Evolutionary conservation across 2,329 filamentous ascomycete genomes (phyloP).

Genomic region (Diaporthe citri): DNA sequence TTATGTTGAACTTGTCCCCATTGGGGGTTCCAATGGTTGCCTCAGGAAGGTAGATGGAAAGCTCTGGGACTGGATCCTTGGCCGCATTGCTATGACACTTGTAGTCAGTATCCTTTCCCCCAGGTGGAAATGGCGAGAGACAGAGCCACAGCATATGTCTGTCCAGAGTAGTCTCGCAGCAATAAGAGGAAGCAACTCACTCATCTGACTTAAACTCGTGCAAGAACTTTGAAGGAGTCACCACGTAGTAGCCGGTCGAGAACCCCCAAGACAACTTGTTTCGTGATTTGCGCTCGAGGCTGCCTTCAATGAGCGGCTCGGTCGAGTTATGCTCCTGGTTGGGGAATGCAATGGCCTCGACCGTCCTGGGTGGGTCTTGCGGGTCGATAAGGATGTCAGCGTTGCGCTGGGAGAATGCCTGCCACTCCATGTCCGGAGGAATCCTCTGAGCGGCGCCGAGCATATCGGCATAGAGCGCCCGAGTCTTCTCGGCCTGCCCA

Average conservation of each 20-base stretch:
- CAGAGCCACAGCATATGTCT: background rate
- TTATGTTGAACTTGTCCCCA: constrained; percentile 91
- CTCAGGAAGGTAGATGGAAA: constrained; percentile 93
- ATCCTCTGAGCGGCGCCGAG: constrained; percentile 81
- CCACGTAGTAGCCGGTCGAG: constrained; percentile 87
- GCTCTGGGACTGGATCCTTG: constrained; percentile 83
- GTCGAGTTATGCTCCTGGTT: constrained; percentile 89
- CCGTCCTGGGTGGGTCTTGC: constrained; percentile 77
- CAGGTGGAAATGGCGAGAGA: background rate
- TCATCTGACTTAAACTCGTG: constrained; percentile 98
- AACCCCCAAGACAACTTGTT: constrained; percentile 85
- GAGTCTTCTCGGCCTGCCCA: constrained; percentile 84
- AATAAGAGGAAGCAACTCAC: constrained; percentile 53
- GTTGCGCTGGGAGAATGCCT: constrained; percentile 81
- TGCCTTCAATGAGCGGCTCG: constrained; percentile 86
- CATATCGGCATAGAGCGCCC: constrained; percentile 87
- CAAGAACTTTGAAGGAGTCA: constrained; percentile 88
- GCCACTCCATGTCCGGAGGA: constrained; percentile 91
- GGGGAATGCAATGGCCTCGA: constrained; percentile 83
- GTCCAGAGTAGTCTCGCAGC: background rate
- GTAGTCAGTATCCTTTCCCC: background rate
- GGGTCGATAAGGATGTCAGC: constrained; percentile 82
- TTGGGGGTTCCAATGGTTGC: constrained; percentile 79
- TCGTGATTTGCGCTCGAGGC: constrained; percentile 89
- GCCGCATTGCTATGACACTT: constrained; percentile 47